Conservation (phyloP, 352 stramenopile genomes). For the Phytopythium chamaehyphon region DNA sequence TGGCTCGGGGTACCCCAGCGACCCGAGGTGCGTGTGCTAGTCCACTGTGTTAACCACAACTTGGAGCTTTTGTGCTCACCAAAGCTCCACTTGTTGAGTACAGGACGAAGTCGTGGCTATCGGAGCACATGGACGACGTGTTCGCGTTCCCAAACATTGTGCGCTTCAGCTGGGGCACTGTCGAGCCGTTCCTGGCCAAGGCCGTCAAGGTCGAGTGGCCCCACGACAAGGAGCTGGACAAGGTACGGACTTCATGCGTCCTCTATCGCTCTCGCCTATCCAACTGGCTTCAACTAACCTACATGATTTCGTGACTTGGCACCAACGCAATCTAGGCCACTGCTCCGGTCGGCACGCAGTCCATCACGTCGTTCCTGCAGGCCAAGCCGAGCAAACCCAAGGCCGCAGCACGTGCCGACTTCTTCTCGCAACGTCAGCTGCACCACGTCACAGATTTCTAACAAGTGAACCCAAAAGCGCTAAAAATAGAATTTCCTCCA, state of each 20-base stretch:
- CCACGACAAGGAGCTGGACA: constrained; percentile 62
- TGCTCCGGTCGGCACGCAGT: constrained; percentile 60
- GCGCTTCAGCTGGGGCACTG: constrained; percentile 90
- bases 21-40: constrained; percentile 72
- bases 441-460: constrained; percentile 73
- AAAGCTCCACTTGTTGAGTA: not conserved
- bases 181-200: constrained; percentile 52
- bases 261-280: not conserved
- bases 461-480: not conserved
- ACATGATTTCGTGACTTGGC: not conserved
- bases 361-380: constrained; percentile 77
- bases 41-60: not conserved
- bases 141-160: constrained; percentile 93
- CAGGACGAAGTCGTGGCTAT: constrained; percentile 87
- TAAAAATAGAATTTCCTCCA: not conserved
- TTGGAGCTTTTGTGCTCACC: constrained; percentile 7
- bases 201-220: constrained; percentile 64
- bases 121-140: constrained; percentile 73
- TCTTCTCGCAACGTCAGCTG: constrained; percentile 51
- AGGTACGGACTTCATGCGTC: constrained; percentile 18
- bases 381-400: constrained; percentile 12
- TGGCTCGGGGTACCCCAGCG: constrained; percentile 89
- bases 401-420: constrained; percentile 27
- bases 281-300: not conserved
- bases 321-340: constrained; percentile 24